These are phyloP conservation scores for Wickerhamomyces sp. DNA, from an alignment of 1,139 yeast genomes.

Conservation along the genomic window DNA sequence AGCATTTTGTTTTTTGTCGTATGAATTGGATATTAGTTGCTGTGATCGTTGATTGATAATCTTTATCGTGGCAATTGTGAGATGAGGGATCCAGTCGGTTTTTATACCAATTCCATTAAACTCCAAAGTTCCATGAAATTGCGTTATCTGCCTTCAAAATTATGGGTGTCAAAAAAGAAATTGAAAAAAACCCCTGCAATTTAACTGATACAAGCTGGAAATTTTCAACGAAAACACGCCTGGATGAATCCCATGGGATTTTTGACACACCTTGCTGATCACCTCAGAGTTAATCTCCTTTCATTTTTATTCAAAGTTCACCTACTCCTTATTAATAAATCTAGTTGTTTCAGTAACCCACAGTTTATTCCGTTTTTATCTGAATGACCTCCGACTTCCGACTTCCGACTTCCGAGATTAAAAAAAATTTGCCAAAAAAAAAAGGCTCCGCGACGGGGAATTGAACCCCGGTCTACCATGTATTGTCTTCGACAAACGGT, in stretches of 20 bases:
- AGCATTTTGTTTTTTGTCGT: not conserved
- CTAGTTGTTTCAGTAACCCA: no score
- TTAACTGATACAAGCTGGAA: not conserved
- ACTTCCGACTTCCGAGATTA: not conserved
- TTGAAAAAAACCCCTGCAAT: not conserved
- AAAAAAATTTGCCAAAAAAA: not conserved
- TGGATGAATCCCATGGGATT: no score
- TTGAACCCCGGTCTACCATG: slow-evolving; percentile 69
- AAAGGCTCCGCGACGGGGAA: slow-evolving; percentile 59
- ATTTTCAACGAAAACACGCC: no score
- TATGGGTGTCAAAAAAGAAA: not conserved
- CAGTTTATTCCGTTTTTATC: not conserved
- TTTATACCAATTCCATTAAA: no score
- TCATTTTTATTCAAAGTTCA: no score
- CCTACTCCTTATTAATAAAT: no score
- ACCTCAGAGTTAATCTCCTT: no score
- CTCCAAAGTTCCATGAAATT: not conserved
- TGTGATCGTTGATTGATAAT: no score
- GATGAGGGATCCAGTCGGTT: no score
- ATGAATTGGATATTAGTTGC: not conserved
- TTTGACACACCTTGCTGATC: no score
- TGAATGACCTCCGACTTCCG: not conserved
- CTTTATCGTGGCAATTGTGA: no score
- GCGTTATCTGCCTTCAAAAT: not conserved
- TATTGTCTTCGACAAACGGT: slow-evolving; percentile 23